Evolutionary conservation across 306 rosid genomes (phyloP).

Genomic region (Gynostemma pentaphyllum): DNA sequence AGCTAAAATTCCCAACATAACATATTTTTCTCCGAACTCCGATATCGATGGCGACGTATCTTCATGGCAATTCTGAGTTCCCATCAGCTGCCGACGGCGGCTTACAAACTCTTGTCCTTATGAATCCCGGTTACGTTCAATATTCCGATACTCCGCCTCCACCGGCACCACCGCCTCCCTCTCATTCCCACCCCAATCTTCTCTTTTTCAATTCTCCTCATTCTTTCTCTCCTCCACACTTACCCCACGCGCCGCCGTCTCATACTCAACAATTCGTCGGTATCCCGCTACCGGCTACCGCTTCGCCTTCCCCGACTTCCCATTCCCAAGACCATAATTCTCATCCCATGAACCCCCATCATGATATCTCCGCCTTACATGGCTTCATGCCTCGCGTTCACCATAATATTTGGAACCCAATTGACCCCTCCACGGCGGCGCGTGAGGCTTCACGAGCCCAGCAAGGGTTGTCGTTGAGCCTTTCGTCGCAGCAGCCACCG

Average conservation of each 20-base stretch:
- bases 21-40: conserved; percentile 15
- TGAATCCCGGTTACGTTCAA: conserved; percentile 78
- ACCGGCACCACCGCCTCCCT: conserved; percentile 22
- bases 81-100: conserved; percentile 68
- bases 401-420: conserved; percentile 59
- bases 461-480: conserved; percentile 58
- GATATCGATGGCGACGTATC: conserved; percentile 72
- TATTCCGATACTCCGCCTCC: conserved; percentile 67
- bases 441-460: conserved; percentile 64
- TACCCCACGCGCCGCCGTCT: conserved; percentile 50
- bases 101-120: conserved; percentile 75
- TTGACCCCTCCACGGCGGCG: conserved; percentile 46
- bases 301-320: not conserved
- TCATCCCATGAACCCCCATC: conserved; percentile 34
- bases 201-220: conserved; percentile 44
- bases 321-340: conserved; percentile 42
- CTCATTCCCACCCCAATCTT: conserved; percentile 22
- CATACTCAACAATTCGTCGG: conserved; percentile 67
- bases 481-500: conserved; percentile 53
- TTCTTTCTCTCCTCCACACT: conserved; percentile 21
- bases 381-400: conserved; percentile 62
- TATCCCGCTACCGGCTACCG: conserved; percentile 29
- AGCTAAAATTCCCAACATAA: conserved; percentile 10
- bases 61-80: conserved; percentile 72
- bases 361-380: conserved; percentile 61